Conservation (phyloP, 1,284 basidiomycete species). For the Xerocomus tenax region DNA sequence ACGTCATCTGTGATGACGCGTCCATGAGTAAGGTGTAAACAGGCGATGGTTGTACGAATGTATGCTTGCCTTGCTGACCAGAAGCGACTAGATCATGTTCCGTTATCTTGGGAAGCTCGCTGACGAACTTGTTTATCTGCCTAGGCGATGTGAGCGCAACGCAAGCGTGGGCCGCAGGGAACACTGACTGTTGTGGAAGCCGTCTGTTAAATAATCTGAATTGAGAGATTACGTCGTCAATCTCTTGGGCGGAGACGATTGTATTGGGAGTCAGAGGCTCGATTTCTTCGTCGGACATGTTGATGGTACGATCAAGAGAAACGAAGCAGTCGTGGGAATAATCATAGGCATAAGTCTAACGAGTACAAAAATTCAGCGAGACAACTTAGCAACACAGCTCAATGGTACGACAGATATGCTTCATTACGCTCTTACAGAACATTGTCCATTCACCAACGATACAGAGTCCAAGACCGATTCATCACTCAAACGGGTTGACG, state of each 20-base stretch:
- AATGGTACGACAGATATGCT: conserved; percentile 23
- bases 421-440: conserved; percentile 24
- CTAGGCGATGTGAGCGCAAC: conserved; percentile 20
- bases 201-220: conserved; percentile 26
- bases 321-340: conserved; percentile 25
- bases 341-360: conserved; percentile 20
- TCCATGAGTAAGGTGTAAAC: background rate
- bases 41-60: background rate
- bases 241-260: conserved; percentile 25
- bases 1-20: conserved; percentile 40
- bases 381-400: conserved; percentile 19
- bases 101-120: conserved; percentile 36
- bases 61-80: conserved; percentile 32
- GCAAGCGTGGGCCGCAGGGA: background rate
- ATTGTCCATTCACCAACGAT: conserved; percentile 5
- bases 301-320: background rate
- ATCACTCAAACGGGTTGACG: conserved; percentile 51
- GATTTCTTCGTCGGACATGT: conserved; percentile 23
- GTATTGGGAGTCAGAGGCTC: conserved; percentile 5
- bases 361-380: conserved; percentile 29
- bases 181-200: conserved; percentile 24
- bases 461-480: background rate
- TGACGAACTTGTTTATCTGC: conserved; percentile 31
- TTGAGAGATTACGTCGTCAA: conserved; percentile 29
- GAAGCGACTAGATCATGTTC: conserved; percentile 36